Evolutionary conservation across 352 stramenopile species (phyloP), one percentile per base, ranked within the genome.

Genomic region (Globisporangium recalcitrans): DNA sequence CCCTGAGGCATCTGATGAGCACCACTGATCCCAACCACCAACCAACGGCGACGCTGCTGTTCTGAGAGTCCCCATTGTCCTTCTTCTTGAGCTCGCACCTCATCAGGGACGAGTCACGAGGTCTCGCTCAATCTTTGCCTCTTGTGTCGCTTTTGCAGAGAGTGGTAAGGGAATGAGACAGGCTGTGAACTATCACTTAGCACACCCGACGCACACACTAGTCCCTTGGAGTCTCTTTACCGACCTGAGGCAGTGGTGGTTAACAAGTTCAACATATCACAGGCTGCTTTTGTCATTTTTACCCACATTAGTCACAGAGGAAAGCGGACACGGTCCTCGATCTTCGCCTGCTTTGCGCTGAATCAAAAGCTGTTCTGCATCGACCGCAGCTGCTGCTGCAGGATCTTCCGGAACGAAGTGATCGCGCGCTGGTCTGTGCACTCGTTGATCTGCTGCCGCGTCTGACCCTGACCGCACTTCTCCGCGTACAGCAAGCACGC

Each of bases 401-500:
- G 52, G 42, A 79, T 65, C 22, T 78, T 68, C 9, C 84, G 80
- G 54, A 88, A 91, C 26, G 62, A 67, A n/a, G 82, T 90, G 73
- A 93, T 93, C 34, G 75, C 85, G 24, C 73, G 38, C 53, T 92
- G 82, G 58, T 90, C 73, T 19, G 81, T 91, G 44, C 70, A 38
- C 24, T 67, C 68, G 56, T 90, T 83, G 55, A 91, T 91, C 51
- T 85, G 60, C 56, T 91, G 70, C 0, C 70, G 68, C 32, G 66
- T 77, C 48, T 86, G 70, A 34, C 81, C 82, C 26, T 82, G 78
- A 2, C 73, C 84, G 51, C 80, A 90, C 62, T 93, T 96, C 68
- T 96, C 84, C 4, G 87, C 87, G 64, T 96, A 97, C 58, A 97
- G 63, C 34, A 97, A 62, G 42, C 85, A 93, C 10, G 89, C 87